These are phyloP conservation scores for Auricularia sp. DNA, from an alignment of 768 basidiomycete species.

Conservation along the genomic window DNA sequence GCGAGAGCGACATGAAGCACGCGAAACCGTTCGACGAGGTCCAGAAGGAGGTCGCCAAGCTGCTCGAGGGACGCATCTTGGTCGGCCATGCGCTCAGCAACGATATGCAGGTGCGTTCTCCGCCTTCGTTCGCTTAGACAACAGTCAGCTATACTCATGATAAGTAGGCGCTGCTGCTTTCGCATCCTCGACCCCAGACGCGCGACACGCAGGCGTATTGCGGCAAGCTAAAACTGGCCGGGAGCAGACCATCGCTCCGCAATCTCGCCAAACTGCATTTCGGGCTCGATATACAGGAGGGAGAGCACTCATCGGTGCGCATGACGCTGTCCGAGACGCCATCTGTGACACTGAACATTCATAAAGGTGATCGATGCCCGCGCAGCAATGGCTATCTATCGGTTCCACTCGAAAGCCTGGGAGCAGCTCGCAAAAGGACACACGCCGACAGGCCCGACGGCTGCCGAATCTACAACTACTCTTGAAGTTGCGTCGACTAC, in stretches of 20 bases:
- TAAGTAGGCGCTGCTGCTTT: constrained; percentile 52
- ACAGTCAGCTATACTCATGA: constrained; percentile 2
- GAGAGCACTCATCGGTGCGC: constrained; percentile 86
- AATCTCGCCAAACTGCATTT: constrained; percentile 74
- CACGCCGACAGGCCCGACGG: not conserved
- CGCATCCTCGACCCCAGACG: constrained; percentile 53
- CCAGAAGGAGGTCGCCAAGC: constrained; percentile 64
- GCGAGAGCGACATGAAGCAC: constrained; percentile 60
- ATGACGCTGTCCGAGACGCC: no score
- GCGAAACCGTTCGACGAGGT: constrained; percentile 67
- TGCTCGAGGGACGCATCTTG: constrained; percentile 69
- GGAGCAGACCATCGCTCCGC: constrained; percentile 62
- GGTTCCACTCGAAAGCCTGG: constrained; percentile 75
- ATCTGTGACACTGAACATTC: not conserved
- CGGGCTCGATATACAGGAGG: constrained; percentile 69
- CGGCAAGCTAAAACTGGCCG: constrained; percentile 44
- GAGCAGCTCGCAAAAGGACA: constrained; percentile 29
- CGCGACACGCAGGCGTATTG: constrained; percentile 65
- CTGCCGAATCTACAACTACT: not conserved
- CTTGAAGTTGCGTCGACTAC: not conserved
- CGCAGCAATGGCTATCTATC: constrained; percentile 90
- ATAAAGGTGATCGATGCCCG: constrained; percentile 81
- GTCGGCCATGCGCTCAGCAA: constrained; percentile 89
- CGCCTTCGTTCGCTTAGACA: not conserved
- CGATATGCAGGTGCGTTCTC: constrained; percentile 63